Base-by-base conservation (phyloP, 805 yeast genomes). In the Pachysolen tannophilus region DNA sequence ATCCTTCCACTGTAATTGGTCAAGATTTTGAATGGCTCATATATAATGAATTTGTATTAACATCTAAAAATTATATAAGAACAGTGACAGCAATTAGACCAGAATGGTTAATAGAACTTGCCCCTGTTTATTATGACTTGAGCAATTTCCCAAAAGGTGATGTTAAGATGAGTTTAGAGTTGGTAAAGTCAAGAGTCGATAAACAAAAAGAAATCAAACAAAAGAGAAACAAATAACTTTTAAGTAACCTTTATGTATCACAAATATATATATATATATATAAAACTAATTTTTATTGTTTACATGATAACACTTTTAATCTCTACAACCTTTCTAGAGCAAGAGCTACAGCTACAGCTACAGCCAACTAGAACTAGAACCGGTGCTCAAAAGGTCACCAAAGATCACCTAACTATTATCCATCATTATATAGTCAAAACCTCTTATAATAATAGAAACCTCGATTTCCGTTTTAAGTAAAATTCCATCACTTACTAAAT, bases 1-100 rank as follows among this genome's bases (percentile, higher is more conserved):
- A 92, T 55, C 98, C 98, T 41, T 80, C 92, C 37, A 85, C 97
- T 2, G 92, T 87, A 8, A 63, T 90, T 39, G 82, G 83, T n/a
- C 81, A 78, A 39, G 92, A 84, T 39, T 80, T 80, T 42, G 97
- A 90, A 55, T 92, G 95, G 90, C 84, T 92, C 30, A 69, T 92
- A 32, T 92, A 92, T 67, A 85, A 92, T 59, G 98, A 90, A 62
- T 85, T 90, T 62, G 97, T 90, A 25, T 67, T 90, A 44, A 92
- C 98, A 1, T 76, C 94, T 7, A 83, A 88, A 58, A 92, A 90
- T 53, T 92, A 90, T 56, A 86, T 92, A 40, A 73, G 98, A 51
- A 92, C 97, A 0, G 96, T 90, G 11, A 90, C 97, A 15, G 69
- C 80, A 4, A 78, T 92, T 29, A 81, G 78, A 54, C 94, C 97